Conservation (phyloP, 2,329 filamentous ascomycete genomes). For the Cladophialophora immunda region DNA sequence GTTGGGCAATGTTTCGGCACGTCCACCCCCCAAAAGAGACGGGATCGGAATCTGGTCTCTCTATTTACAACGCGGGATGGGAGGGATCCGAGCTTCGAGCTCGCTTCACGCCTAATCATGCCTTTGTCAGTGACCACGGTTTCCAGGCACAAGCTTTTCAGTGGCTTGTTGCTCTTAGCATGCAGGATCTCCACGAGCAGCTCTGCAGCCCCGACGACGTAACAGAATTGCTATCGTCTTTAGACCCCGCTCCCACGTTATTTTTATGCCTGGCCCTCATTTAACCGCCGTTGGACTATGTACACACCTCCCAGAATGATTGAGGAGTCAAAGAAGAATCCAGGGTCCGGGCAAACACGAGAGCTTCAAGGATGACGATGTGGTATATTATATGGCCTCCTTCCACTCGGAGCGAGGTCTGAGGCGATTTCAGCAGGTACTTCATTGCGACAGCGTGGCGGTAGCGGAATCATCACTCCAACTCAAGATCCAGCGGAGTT, state of each 20-base stretch:
- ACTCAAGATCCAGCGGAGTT: neutral
- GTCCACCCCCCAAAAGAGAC: constrained; percentile 1
- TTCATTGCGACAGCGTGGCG: neutral
- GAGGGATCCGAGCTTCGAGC: neutral
- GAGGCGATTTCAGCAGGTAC: neutral
- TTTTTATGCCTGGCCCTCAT: neutral
- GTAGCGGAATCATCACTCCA: neutral
- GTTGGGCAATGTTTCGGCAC: neutral
- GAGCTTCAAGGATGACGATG: neutral
- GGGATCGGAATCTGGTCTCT: neutral
- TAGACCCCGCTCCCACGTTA: neutral
- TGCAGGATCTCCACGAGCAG: constrained; percentile 1
- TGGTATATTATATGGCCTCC: neutral
- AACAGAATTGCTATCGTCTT: neutral
- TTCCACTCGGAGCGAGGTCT: neutral
- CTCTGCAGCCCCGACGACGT: constrained; percentile 3
- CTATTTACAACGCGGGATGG: neutral
- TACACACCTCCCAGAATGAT: neutral
- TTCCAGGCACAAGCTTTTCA: neutral
- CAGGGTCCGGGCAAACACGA: neutral
- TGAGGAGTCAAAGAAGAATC: neutral
- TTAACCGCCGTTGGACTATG: neutral
- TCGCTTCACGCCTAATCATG: constrained; percentile 1
- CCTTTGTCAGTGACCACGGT: neutral
- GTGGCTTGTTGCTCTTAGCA: neutral